Evolutionary conservation across 495 filamentous ascomycete species (phyloP).

Genomic region (Margaritispora aquatica): DNA sequence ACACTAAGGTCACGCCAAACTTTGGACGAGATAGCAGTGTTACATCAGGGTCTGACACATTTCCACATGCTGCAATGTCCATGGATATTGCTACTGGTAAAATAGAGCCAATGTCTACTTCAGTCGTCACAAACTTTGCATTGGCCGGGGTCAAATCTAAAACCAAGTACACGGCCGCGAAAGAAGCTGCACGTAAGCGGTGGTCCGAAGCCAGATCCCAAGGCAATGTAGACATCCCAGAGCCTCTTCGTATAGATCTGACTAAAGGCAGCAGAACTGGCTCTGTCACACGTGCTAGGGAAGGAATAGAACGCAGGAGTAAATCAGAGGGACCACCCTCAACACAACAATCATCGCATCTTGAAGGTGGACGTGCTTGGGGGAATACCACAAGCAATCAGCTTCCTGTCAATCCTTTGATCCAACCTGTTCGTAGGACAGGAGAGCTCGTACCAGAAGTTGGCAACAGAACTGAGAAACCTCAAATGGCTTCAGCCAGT

Average conservation of each 20-base stretch:
- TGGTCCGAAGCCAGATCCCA: neutral
- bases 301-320: neutral
- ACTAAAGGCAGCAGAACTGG: neutral
- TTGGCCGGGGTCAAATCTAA: conserved; percentile 8
- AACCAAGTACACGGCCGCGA: neutral
- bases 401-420: neutral
- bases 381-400: neutral
- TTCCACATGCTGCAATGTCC: conserved; percentile 12
- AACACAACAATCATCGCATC: neutral
- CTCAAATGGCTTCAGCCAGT: neutral
- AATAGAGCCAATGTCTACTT: neutral
- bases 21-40: conserved; percentile 9
- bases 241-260: neutral
- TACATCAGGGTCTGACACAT: conserved; percentile 10
- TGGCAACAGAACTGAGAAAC: neutral
- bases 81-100: neutral
- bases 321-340: neutral
- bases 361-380: neutral
- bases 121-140: conserved; percentile 15
- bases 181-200: neutral
- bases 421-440: neutral
- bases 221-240: neutral
- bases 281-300: neutral
- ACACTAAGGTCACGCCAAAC: neutral
- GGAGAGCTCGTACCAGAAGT: neutral